Evolutionary conservation across 495 filamentous ascomycete genomes (phyloP), one percentile per base, ranked within the genome.

Genomic region (Neurospora sp.): DNA sequence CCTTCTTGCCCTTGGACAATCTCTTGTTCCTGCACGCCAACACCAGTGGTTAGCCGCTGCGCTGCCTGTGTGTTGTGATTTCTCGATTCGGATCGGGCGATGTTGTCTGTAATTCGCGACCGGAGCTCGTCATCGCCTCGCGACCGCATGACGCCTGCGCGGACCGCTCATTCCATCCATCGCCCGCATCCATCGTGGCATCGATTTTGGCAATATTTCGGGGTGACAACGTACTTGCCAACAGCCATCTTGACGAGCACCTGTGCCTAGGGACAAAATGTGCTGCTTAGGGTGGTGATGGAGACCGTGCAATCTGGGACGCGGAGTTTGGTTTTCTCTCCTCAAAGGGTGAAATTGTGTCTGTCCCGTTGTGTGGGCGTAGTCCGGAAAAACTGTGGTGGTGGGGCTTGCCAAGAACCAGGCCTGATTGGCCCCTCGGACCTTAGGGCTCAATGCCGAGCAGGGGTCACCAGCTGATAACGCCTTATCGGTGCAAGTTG

Each of bases 1-100:
- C 96, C 91, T 99, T 99, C 93, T 99, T 99, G 88, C 96, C 96
- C 89, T 99, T 99, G 70, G 96, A 98, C 88, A 99, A 90, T 85
- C 96, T 92, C 93, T 99, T 98, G 90, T 99, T 99, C 92, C 96
- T 99, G 81, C 85, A 81, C 76, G 48, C 82, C 83, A 81, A 66
- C 69, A 69, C 35, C 40, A 42, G 85, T 80, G 80, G 83, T 88
- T 84, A 86, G 85, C 80, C 70, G 77, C 77, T 70, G 62, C 71
- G 75, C 44, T 76, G 74, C 73, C 72, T 59, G 48, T 59, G 48
- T 74, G 42, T 70, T 48, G 70, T 69, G 14, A 71, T 76, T 39
- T 35, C 14, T 31, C 54, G 27, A 66, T 66, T 18, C 54, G 54
- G 12, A 37, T 35, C 66, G 62, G 72, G 73, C 70, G 75, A 71